Percentiles rank a stretch among this genome's conserved stretches.
Conservation (phyloP, 768 basidiomycete genomes). For the Suillus variegatus region DNA sequence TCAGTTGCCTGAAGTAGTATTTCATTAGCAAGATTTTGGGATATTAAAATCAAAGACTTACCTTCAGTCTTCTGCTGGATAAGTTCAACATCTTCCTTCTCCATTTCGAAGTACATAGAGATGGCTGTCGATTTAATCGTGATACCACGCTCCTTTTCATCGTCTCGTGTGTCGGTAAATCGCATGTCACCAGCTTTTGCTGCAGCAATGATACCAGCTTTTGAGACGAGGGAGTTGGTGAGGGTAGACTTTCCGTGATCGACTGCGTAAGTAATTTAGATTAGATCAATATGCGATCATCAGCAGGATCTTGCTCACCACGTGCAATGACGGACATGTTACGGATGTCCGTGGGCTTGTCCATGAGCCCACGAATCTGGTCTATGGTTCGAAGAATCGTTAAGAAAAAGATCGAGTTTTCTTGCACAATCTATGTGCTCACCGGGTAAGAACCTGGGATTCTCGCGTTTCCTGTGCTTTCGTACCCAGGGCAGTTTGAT, state of each 20-base stretch:
- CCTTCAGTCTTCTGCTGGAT: slow-evolving; percentile 96
- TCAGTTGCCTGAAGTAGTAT: slow-evolving; percentile 64
- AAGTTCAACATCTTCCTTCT: slow-evolving; percentile 80
- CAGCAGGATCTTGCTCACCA: slow-evolving; percentile 50
- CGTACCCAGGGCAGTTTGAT: neutral
- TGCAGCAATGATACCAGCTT: slow-evolving; percentile 97
- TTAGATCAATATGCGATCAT: slow-evolving; percentile 19
- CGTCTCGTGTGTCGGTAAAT: slow-evolving; percentile 95
- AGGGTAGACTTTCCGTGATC: slow-evolving; percentile 99
- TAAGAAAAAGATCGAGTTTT: neutral
- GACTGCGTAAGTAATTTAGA: slow-evolving; percentile 51
- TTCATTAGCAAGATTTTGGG: slow-evolving; percentile 14
- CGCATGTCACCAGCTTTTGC: slow-evolving; percentile 96
- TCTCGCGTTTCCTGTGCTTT: too few relatives aligned
- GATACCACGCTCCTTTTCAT: slow-evolving; percentile 99
- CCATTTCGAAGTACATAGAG: too few relatives aligned
- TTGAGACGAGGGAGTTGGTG: slow-evolving; percentile 97
- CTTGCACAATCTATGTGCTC: slow-evolving; percentile 33
- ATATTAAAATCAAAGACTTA: slow-evolving; percentile 35
- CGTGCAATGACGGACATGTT: slow-evolving; percentile 95
- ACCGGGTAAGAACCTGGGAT: slow-evolving; percentile 38
- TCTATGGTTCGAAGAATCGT: slow-evolving; percentile 43
- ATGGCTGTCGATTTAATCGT: slow-evolving; percentile 99
- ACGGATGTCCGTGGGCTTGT: slow-evolving; percentile 88
- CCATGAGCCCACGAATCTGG: slow-evolving; percentile 88